A percentile compares a stretch with the other conserved stretches of the same genome.
Conservation (phyloP, 2,329 filamentous ascomycete genomes). For the Paecilomyces variotii region DNA sequence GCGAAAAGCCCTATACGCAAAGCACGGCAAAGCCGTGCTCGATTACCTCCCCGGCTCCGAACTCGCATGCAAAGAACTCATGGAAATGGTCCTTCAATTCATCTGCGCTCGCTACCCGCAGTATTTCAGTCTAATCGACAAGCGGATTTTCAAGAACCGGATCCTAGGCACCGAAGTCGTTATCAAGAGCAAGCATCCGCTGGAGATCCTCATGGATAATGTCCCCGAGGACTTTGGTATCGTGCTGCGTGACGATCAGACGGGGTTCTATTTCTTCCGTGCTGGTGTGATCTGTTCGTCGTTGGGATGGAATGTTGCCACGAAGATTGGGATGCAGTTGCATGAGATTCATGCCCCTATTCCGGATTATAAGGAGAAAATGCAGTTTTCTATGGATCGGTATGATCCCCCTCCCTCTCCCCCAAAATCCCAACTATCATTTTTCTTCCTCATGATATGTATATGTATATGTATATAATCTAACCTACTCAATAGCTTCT, state of each 20-base stretch:
- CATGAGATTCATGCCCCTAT: slow-evolving; percentile 65
- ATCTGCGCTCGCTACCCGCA: slow-evolving; percentile 69
- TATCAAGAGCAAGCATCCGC: slow-evolving; percentile 54
- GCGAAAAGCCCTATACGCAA: slow-evolving; percentile 55
- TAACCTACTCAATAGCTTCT: slow-evolving; percentile 49
- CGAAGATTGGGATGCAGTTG: slow-evolving; percentile 64
- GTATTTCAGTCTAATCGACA: slow-evolving; percentile 56
- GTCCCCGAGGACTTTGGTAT: slow-evolving; percentile 80
- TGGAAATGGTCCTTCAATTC: slow-evolving; percentile 80
- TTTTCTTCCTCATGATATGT: not conserved
- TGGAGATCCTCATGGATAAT: slow-evolving; percentile 66
- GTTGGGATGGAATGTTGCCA: slow-evolving; percentile 68
- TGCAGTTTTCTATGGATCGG: slow-evolving; percentile 81
- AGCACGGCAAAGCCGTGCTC: slow-evolving; percentile 58
- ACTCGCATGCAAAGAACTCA: slow-evolving; percentile 72
- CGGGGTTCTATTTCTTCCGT: slow-evolving; percentile 65
- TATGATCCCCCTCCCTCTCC: slow-evolving; percentile 29
- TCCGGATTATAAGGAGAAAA: slow-evolving; percentile 79
- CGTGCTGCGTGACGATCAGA: slow-evolving; percentile 61
- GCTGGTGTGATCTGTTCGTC: slow-evolving; percentile 72
- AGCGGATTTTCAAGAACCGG: slow-evolving; percentile 56
- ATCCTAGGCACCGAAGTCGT: slow-evolving; percentile 58
- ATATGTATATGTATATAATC: not conserved
- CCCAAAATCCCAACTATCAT: not conserved
- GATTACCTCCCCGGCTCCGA: slow-evolving; percentile 66